These are phyloP conservation scores for Amoebophrya sp. DNA, from an alignment of 169 alveolate genomes.

Conservation along the genomic window DNA sequence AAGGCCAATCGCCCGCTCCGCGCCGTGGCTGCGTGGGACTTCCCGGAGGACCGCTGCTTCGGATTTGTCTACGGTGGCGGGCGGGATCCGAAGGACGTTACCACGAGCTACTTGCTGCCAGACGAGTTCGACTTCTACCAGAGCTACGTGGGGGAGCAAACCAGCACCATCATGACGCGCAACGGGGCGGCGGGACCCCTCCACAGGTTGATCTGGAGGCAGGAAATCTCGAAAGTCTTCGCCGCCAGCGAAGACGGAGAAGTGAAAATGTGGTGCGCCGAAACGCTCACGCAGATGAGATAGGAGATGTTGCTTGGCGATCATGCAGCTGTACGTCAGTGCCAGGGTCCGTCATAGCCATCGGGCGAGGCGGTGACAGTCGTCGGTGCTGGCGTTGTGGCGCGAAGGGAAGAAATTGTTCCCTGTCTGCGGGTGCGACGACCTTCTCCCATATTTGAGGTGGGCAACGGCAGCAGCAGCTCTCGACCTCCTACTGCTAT, in stretches of 20 bases:
- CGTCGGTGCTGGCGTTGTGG: too few relatives aligned
- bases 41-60: not conserved
- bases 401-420: too few relatives aligned
- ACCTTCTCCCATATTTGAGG: too few relatives aligned
- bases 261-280: not conserved
- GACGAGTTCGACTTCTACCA: not conserved
- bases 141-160: not conserved
- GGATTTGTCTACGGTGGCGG: not conserved
- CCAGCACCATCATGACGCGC: not conserved
- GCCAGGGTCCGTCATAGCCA: too few relatives aligned
- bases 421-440: too few relatives aligned
- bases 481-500: too few relatives aligned
- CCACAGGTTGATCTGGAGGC: not conserved
- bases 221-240: not conserved
- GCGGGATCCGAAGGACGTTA: not conserved
- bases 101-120: not conserved
- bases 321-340: too few relatives aligned
- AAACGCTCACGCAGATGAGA: not conserved
- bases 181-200: not conserved
- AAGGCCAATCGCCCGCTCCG: not conserved
- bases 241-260: not conserved
- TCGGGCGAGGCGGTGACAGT: too few relatives aligned
- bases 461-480: too few relatives aligned
- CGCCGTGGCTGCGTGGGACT: not conserved
- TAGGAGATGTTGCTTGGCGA: too few relatives aligned